phyloP scores from a whole-genome alignment of 2,329 filamentous ascomycete genomes.

The Hymenoscyphus repandus region DNA sequence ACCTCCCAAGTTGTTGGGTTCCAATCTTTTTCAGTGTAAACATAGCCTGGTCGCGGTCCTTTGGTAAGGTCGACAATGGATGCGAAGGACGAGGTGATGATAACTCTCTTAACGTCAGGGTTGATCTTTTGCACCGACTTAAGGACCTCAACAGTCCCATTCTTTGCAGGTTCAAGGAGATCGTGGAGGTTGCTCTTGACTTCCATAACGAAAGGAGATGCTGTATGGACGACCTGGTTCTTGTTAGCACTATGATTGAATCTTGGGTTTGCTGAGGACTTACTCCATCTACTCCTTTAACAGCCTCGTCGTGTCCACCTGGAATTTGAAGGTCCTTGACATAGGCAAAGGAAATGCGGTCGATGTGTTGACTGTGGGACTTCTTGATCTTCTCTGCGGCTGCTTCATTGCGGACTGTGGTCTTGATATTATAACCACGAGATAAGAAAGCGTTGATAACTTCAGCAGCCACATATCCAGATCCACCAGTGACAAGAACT shows the following conservation, averaged over 20 bases:
- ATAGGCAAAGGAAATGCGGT: conserved; percentile 38
- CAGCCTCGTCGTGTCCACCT: conserved; percentile 59
- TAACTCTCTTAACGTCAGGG: conserved; percentile 31
- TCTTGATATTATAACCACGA: conserved; percentile 33
- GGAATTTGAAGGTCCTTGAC: conserved; percentile 66
- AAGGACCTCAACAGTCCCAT: conserved; percentile 45
- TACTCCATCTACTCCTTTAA: conserved; percentile 59
- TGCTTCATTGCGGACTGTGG: conserved; percentile 40
- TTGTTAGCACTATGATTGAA: not conserved
- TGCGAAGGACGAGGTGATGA: conserved; percentile 61
- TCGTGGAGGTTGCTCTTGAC: conserved; percentile 31
- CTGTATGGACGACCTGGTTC: conserved; percentile 58
- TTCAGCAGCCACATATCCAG: conserved; percentile 48
- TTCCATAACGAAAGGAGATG: conserved; percentile 44
- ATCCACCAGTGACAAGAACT: conserved; percentile 33
- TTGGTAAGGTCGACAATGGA: conserved; percentile 50
- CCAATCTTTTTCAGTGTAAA: conserved; percentile 49
- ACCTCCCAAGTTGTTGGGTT: conserved; percentile 45
- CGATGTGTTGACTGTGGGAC: conserved; percentile 33
- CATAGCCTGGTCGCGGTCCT: conserved; percentile 42
- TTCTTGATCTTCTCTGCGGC: conserved; percentile 40
- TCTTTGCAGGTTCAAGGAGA: conserved; percentile 48
- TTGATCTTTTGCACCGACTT: conserved; percentile 37
- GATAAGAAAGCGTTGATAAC: conserved; percentile 41
- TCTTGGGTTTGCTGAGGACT: conserved; percentile 15